Percentiles rank a stretch among this genome's conserved stretches.
Evolutionary conservation across 805 yeast species (phyloP).

Genomic region (Pichia thaimueangensis): DNA sequence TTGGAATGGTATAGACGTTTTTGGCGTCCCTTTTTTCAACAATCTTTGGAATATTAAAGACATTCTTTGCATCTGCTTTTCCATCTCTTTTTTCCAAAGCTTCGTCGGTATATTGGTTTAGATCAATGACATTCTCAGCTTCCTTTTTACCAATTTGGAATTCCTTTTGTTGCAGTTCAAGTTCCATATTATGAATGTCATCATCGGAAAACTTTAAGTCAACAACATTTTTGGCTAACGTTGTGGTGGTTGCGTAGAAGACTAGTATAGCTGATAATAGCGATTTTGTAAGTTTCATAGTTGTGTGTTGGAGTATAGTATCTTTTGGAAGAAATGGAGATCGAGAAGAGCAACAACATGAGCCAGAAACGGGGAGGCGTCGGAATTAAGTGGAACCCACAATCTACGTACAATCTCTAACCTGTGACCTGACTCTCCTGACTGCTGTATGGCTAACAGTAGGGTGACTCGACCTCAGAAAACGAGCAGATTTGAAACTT

Average conservation of each 20-base stretch:
- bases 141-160: conserved; percentile 10
- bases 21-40: conserved; percentile 17
- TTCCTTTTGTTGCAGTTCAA: conserved; percentile 10
- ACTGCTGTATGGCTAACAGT: too few species aligned
- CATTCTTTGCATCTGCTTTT: too few species aligned
- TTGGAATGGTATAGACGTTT: conserved; percentile 12
- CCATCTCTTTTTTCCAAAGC: conserved; percentile 11
- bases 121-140: conserved; percentile 12
- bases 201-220: conserved; percentile 6
- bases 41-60: too few species aligned
- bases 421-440: too few species aligned
- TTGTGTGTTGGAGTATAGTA: neutral
- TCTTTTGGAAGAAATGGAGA: neutral
- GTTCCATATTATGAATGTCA: conserved; percentile 1
- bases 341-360: too few species aligned
- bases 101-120: conserved; percentile 14
- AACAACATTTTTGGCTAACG: conserved; percentile 7
- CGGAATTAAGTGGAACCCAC: too few species aligned
- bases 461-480: too few species aligned
- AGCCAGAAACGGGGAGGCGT: too few species aligned
- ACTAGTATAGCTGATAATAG: neutral
- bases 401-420: too few species aligned
- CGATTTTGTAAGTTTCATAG: conserved; percentile 3
- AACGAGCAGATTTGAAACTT: too few species aligned
- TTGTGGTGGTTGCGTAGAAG: neutral